These are phyloP conservation scores for Brassica balearica DNA, from an alignment of 441 rosid species.

Conservation along the genomic window DNA sequence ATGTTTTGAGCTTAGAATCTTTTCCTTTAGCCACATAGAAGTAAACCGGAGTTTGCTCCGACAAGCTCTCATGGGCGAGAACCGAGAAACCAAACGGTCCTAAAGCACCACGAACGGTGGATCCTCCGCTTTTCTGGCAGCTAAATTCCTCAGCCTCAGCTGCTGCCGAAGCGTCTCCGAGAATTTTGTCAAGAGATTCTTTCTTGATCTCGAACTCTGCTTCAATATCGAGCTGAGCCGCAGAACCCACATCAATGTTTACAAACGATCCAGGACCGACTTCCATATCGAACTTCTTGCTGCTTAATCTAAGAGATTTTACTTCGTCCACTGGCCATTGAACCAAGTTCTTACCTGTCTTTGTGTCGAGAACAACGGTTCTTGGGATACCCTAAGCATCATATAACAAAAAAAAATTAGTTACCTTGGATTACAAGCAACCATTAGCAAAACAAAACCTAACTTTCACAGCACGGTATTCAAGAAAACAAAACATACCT, in stretches of 20 bases:
- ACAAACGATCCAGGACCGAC: conserved; percentile 64
- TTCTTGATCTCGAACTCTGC: conserved; percentile 73
- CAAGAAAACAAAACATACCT: conserved; percentile 51
- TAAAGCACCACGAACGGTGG: conserved; percentile 62
- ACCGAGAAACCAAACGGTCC: conserved; percentile 93
- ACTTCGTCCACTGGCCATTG: conserved; percentile 95
- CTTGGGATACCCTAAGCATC: conserved; percentile 73
- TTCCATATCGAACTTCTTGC: conserved; percentile 54
- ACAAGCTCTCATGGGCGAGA: conserved; percentile 61
- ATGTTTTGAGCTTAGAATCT: conserved; percentile 59
- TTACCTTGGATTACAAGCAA: conserved; percentile 7
- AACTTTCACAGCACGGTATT: background rate
- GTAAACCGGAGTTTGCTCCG: conserved; percentile 83
- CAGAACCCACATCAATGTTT: conserved; percentile 66
- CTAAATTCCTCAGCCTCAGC: conserved; percentile 51
- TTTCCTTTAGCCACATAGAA: conserved; percentile 69
- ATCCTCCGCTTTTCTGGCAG: conserved; percentile 62
- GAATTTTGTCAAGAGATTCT: conserved; percentile 46
- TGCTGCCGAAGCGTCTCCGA: conserved; percentile 31
- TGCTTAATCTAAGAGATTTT: conserved; percentile 67
- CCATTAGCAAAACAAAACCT: background rate
- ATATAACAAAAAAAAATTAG: background rate
- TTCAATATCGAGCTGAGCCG: conserved; percentile 77
- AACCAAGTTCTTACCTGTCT: conserved; percentile 74
- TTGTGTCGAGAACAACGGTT: conserved; percentile 64